A percentile compares a stretch with the other conserved stretches of the same genome.
phyloP scores from a whole-genome alignment of 2,329 filamentous ascomycete genomes.

The Fusarium duplospermum region DNA sequence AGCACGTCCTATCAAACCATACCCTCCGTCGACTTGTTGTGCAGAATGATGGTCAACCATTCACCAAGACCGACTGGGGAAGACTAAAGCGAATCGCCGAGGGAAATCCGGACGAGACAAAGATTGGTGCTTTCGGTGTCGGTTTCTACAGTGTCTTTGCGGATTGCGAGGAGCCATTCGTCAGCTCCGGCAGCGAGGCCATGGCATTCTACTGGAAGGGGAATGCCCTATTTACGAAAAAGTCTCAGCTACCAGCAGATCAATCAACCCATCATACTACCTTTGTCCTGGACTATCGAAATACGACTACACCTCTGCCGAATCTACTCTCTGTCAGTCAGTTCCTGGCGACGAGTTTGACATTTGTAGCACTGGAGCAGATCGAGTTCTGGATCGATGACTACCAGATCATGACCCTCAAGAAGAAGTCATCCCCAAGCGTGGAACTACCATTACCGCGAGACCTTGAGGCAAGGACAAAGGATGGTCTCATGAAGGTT shows the following conservation, averaged over 20 bases:
- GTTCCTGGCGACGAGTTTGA: conserved; percentile 94
- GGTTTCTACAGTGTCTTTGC: conserved; percentile 99
- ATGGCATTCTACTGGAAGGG: conserved; percentile 99
- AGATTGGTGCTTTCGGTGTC: conserved; percentile 98
- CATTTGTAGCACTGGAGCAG: conserved; percentile 88
- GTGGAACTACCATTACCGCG: conserved; percentile 77
- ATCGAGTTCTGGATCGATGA: conserved; percentile 94
- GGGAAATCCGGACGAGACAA: conserved; percentile 98
- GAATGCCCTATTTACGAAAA: conserved; percentile 95
- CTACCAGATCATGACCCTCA: conserved; percentile 80
- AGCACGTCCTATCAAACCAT: conserved; percentile 86
- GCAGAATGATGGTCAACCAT: conserved; percentile 90
- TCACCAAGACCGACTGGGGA: conserved; percentile 91
- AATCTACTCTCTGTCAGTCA: conserved; percentile 88
- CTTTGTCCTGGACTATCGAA: conserved; percentile 96
- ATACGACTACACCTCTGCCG: conserved; percentile 86
- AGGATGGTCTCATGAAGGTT: conserved; percentile 90
- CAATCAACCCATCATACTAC: conserved; percentile 79
- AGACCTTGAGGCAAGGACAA: conserved; percentile 84
- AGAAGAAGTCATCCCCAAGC: conserved; percentile 87
- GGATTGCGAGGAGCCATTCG: conserved; percentile 97
- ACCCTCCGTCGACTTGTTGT: conserved; percentile 90
- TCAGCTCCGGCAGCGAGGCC: conserved; percentile 89
- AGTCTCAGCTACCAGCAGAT: conserved; percentile 77
- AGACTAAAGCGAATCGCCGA: conserved; percentile 97